These are phyloP conservation scores for Acorus gramineus DNA, from an alignment of 106 monocot species.

Conservation along the genomic window DNA sequence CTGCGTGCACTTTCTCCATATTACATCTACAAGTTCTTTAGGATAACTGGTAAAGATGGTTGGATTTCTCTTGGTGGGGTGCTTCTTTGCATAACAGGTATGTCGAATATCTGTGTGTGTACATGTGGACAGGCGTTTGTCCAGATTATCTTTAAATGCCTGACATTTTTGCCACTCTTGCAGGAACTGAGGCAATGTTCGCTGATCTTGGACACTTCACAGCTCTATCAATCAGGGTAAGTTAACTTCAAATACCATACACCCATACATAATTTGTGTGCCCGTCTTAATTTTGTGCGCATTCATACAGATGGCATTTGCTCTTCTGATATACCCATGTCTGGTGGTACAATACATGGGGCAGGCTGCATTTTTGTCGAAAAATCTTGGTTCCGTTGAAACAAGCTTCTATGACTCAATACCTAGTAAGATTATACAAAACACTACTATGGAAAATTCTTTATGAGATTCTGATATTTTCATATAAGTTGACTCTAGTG, in stretches of 20 bases:
- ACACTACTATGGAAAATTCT: too few relatives aligned
- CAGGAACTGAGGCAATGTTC: constrained; percentile 96
- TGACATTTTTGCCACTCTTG: neutral
- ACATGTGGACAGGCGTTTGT: neutral
- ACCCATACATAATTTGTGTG: too few relatives aligned
- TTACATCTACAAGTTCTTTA: constrained; percentile 68
- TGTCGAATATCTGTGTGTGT: neutral
- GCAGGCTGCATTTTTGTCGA: constrained; percentile 13
- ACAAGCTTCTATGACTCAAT: constrained; percentile 14
- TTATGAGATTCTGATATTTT: too few relatives aligned
- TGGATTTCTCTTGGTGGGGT: constrained; percentile 86
- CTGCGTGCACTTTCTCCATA: constrained; percentile 66
- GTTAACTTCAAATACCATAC: neutral
- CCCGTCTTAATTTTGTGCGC: too few relatives aligned
- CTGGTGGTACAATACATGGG: constrained; percentile 16
- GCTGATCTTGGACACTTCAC: constrained; percentile 89
- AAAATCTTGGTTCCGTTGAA: neutral
- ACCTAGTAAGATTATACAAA: constrained; percentile 1
- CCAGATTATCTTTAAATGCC: neutral
- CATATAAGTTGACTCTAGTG: too few relatives aligned
- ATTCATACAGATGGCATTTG: constrained; percentile 10
- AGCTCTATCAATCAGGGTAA: constrained; percentile 62
- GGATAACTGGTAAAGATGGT: constrained; percentile 55
- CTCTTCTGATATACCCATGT: constrained; percentile 11
- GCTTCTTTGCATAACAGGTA: constrained; percentile 76